These are phyloP conservation scores for Suillus placidus DNA, from an alignment of 768 basidiomycete genomes.

Conservation along the genomic window DNA sequence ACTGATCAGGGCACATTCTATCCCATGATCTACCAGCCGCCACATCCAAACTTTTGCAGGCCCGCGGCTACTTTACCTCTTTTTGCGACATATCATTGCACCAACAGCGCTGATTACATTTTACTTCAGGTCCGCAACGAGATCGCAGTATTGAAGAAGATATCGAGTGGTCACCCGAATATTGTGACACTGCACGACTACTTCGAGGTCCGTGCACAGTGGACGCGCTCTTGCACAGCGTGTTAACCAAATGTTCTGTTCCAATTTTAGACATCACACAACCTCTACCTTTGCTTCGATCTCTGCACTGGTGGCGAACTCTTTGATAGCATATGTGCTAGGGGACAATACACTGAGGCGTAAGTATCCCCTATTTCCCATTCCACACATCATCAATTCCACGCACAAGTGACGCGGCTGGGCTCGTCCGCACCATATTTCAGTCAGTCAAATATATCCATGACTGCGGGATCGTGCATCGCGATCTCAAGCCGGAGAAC, in stretches of 20 bases:
- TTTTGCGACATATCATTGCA: constrained; percentile 21
- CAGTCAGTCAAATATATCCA: constrained; percentile 92
- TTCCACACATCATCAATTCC: constrained; percentile 22
- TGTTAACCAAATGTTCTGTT: not conserved
- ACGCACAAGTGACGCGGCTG: constrained; percentile 78
- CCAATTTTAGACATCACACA: constrained; percentile 73
- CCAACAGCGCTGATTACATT: constrained; percentile 14
- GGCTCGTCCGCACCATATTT: constrained; percentile 84
- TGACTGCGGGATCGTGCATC: constrained; percentile 88
- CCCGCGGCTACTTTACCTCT: not conserved
- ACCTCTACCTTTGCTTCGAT: constrained; percentile 93
- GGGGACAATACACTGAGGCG: constrained; percentile 96
- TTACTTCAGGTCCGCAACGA: constrained; percentile 85
- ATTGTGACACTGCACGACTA: constrained; percentile 96
- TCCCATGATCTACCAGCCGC: not conserved
- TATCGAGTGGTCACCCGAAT: constrained; percentile 88
- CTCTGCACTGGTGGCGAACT: constrained; percentile 97
- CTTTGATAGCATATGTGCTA: constrained; percentile 98
- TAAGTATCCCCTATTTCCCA: constrained; percentile 38
- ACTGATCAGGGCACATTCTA: constrained; percentile 20
- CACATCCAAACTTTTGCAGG: not conserved
- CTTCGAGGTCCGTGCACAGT: constrained; percentile 69
- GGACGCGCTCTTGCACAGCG: constrained; percentile 5
- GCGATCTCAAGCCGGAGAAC: constrained; percentile 98
- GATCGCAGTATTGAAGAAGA: constrained; percentile 90